phyloP scores from a whole-genome alignment of 768 basidiomycete species.

The Lepiota subincarnata region DNA sequence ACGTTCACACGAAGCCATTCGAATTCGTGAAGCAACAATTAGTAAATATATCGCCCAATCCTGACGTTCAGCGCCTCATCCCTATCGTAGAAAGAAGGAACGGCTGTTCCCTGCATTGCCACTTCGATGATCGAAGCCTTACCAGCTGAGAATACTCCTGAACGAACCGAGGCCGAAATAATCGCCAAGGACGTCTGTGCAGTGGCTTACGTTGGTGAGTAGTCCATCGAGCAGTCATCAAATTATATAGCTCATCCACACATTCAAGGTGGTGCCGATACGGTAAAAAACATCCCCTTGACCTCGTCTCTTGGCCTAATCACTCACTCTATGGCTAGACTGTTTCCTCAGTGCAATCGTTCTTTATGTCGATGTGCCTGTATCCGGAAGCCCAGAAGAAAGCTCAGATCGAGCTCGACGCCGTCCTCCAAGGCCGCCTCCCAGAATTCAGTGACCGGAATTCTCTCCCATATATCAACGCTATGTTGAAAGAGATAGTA shows the following conservation, averaged over 20 bases:
- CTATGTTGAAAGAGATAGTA: slow-evolving; percentile 20
- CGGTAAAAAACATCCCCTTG: background rate
- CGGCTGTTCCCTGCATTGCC: slow-evolving; percentile 12
- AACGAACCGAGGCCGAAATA: slow-evolving; percentile 17
- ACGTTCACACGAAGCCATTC: too few relatives aligned
- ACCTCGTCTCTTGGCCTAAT: background rate
- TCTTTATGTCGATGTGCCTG: slow-evolving; percentile 22
- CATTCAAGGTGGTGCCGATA: slow-evolving; percentile 10
- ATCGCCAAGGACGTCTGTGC: slow-evolving; percentile 20
- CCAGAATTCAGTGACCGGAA: slow-evolving; percentile 22
- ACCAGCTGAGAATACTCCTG: slow-evolving; percentile 12
- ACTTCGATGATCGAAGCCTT: slow-evolving; percentile 18
- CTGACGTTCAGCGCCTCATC: too few relatives aligned
- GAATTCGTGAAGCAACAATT: too few relatives aligned
- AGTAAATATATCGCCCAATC: too few relatives aligned
- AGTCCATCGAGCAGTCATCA: background rate
- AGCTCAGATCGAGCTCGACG: slow-evolving; percentile 28
- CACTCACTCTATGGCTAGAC: slow-evolving; percentile 15
- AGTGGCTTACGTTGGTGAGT: slow-evolving; percentile 20
- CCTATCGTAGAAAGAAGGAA: background rate
- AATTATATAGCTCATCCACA: too few relatives aligned
- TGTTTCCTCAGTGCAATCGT: slow-evolving; percentile 18
- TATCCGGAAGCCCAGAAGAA: slow-evolving; percentile 23
- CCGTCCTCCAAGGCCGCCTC: slow-evolving; percentile 20
- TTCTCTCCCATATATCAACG: slow-evolving; percentile 24